Conservation (phyloP, 306 rosid species). For the Mimosa bimucronata region DNA sequence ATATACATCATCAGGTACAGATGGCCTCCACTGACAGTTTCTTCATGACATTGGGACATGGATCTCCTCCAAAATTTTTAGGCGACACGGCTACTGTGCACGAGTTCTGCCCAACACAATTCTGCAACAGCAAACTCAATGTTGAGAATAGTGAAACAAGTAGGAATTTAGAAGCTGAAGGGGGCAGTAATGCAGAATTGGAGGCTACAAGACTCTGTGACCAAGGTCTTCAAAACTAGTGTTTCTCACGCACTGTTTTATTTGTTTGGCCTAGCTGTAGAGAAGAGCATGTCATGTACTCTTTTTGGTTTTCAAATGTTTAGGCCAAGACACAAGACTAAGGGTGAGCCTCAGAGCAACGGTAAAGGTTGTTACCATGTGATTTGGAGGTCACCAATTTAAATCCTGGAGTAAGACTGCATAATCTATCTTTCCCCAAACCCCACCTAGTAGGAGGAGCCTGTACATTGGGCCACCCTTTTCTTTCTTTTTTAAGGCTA, state of each 20-base stretch:
- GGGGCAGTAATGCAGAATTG: background rate
- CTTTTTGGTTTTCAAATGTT: background rate
- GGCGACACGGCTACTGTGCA: slow-evolving; percentile 81
- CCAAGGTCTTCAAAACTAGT: background rate
- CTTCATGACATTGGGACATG: slow-evolving; percentile 94
- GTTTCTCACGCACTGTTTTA: background rate
- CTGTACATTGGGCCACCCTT: too few species aligned
- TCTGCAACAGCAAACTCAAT: slow-evolving; percentile 56
- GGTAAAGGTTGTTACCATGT: too few species aligned
- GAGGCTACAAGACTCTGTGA: background rate
- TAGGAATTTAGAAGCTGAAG: background rate
- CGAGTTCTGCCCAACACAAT: slow-evolving; percentile 79
- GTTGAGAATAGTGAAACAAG: slow-evolving; percentile 16
- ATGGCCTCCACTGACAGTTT: slow-evolving; percentile 91
- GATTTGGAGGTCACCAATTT: too few species aligned
- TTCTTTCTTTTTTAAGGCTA: background rate
- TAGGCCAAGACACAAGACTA: background rate
- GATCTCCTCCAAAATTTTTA: slow-evolving; percentile 92
- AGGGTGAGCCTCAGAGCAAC: background rate
- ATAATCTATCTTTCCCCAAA: too few species aligned
- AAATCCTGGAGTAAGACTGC: too few species aligned
- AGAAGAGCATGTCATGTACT: background rate
- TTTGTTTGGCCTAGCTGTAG: background rate
- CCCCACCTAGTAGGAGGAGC: too few species aligned
- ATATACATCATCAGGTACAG: slow-evolving; percentile 61